A percentile compares a stretch with the other conserved stretches of the same genome.
phyloP scores from a whole-genome alignment of 192 early-diverging fungal species.

The Podila horticola region DNA sequence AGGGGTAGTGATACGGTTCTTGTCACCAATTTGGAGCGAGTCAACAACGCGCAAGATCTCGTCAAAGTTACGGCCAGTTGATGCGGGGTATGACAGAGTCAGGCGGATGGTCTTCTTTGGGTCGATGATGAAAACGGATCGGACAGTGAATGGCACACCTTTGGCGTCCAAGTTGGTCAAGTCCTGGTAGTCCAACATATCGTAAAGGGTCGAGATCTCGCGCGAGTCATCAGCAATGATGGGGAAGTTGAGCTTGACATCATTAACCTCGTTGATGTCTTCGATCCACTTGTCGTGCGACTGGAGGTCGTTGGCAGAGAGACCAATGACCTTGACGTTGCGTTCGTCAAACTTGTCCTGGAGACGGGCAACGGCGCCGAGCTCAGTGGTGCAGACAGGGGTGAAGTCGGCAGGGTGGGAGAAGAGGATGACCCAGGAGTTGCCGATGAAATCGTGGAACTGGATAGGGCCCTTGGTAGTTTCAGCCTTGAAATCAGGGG shows the following conservation, averaged over 20 bases:
- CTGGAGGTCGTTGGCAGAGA: constrained; percentile 88
- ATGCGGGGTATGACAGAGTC: constrained; percentile 94
- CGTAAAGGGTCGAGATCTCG: constrained; percentile 89
- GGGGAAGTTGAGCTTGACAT: constrained; percentile 82
- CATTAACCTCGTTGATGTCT: constrained; percentile 94
- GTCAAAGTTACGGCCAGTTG: constrained; percentile 94
- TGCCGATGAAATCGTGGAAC: constrained; percentile 90
- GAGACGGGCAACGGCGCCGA: constrained; percentile 91
- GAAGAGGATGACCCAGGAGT: constrained; percentile 95
- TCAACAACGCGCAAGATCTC: constrained; percentile 95
- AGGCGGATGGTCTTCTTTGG: constrained; percentile 90
- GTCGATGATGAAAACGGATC: constrained; percentile 96
- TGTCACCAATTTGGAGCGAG: constrained; percentile 92
- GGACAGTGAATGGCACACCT: constrained; percentile 95
- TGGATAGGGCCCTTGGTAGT: constrained; percentile 92
- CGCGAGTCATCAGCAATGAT: constrained; percentile 95
- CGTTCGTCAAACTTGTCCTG: constrained; percentile 79
- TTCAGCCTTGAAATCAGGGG: constrained; percentile 79
- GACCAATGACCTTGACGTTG: constrained; percentile 91
- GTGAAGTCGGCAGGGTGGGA: constrained; percentile 99
- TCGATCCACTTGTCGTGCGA: constrained; percentile 90
- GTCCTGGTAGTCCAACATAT: constrained; percentile 98
- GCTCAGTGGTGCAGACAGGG: constrained; percentile 97
- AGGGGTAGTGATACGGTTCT: constrained; percentile 91
- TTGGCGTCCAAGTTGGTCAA: constrained; percentile 86